A percentile compares a stretch with the other conserved stretches of the same genome.
phyloP scores from a whole-genome alignment of 2,329 filamentous ascomycete species.

The Rhynchosporium secalis region DNA sequence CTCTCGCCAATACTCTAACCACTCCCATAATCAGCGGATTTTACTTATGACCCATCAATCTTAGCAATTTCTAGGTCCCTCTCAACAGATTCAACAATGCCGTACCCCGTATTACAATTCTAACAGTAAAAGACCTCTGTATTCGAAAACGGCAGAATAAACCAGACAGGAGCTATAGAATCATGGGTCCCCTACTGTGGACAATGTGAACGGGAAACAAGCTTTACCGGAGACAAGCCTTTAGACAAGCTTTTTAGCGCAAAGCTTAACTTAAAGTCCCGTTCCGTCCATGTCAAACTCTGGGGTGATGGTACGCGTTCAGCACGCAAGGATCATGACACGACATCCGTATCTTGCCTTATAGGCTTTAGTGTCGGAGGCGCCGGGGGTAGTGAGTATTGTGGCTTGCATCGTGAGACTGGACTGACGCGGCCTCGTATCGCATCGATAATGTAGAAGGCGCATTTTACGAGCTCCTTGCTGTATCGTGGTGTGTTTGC shows the following conservation, averaged over 20 bases:
- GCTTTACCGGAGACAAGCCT: too few relatives aligned
- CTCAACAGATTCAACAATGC: neutral
- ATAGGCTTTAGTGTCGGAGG: neutral
- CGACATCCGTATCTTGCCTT: neutral
- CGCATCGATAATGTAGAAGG: neutral
- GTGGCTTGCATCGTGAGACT: neutral
- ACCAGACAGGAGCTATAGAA: too few relatives aligned
- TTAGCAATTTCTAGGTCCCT: too few relatives aligned
- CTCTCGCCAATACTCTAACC: neutral
- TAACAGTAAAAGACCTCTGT: neutral
- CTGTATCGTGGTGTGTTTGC: too few relatives aligned
- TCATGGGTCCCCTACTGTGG: neutral
- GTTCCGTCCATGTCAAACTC: neutral
- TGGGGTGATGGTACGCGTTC: neutral
- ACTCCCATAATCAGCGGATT: neutral
- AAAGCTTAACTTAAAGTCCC: neutral
- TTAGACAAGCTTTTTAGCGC: neutral
- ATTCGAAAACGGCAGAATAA: neutral
- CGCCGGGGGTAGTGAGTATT: neutral
- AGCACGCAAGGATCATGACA: neutral
- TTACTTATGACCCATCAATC: too few relatives aligned
- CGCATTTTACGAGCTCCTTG: too few relatives aligned
- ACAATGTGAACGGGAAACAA: neutral
- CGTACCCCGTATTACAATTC: neutral
- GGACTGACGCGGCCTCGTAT: neutral